Conservation (phyloP, 345 rosid species). For the Balakata baccata region DNA sequence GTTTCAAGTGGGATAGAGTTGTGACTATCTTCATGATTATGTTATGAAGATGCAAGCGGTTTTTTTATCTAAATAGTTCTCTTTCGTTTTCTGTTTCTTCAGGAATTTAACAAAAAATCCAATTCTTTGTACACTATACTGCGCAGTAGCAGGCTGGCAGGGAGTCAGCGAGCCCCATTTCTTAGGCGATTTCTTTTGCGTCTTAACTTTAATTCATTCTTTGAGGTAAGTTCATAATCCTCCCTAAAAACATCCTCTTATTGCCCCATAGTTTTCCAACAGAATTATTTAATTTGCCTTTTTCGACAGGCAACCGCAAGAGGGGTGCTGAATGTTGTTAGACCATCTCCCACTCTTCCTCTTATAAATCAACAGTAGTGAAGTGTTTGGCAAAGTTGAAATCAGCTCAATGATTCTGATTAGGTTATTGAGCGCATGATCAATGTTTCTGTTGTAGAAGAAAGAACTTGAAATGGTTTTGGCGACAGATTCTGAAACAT, state of each 20-base stretch:
- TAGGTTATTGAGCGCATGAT: slow-evolving; percentile 14
- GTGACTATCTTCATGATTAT: not conserved
- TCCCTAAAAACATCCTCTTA: not conserved
- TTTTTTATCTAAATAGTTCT: not conserved
- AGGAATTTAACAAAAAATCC: slow-evolving; percentile 97
- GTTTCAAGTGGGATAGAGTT: no score
- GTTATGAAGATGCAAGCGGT: not conserved
- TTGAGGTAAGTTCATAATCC: slow-evolving; percentile 51
- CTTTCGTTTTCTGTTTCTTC: slow-evolving; percentile 15
- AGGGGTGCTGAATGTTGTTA: slow-evolving; percentile 76
- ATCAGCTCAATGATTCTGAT: slow-evolving; percentile 9
- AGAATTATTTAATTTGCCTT: slow-evolving; percentile 12
- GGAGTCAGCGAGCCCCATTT: slow-evolving; percentile 95
- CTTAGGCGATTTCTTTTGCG: slow-evolving; percentile 92
- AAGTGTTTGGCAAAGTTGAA: slow-evolving; percentile 4
- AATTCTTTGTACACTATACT: slow-evolving; percentile 83
- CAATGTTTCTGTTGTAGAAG: slow-evolving; percentile 18
- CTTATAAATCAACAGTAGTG: slow-evolving; percentile 42
- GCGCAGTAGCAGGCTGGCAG: slow-evolving; percentile 90
- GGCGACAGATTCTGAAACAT: not conserved
- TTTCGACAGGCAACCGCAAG: slow-evolving; percentile 69
- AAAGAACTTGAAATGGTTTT: not conserved
- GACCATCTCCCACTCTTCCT: slow-evolving; percentile 68
- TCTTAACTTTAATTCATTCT: slow-evolving; percentile 80
- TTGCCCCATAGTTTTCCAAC: slow-evolving; percentile 4